Base-by-base conservation (phyloP, 306 rosid genomes). In the Castanea mollissima region DNA sequence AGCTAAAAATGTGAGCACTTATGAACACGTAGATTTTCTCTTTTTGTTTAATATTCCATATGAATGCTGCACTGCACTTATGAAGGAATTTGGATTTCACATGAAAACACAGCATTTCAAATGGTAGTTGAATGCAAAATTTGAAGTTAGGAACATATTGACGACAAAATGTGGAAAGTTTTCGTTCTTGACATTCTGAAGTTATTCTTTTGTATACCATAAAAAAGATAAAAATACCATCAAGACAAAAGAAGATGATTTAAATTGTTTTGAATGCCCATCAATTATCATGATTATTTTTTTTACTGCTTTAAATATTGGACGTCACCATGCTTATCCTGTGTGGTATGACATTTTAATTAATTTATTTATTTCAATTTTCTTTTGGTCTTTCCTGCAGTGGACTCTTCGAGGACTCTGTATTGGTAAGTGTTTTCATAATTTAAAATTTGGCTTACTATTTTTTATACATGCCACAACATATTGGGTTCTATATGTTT, bases 381-480 rank as follows among this genome's bases (percentile, higher is more conserved):
- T 35, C 13, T 15, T 35, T 78, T 38, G 73, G 19, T 31, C 0
- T 51, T 78, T 76, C 73, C 8, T 77, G 76, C 88, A 88, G 94
- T 90, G 94, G 94, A 90, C 89, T 18, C 94, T 90, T 76, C 85
- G 94, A 65, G 94, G 94, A 80, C 94, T 90, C 51, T 90, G 92
- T 71, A 85, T 86, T 35, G 94, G 94, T 90, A 77, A 6, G 85
- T 68, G 12, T 55, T 68, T 54, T 60, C 16, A 20, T 73, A 29
- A 56, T 81, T 54, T 1, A 51, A 23, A 41, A 25, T 12, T 5
- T 19, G 27, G 71, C 49, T 71, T 71, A 58, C 62, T 29, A 20
- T 62, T 18, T 34, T 69, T 69, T 64, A 18, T 7, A 38, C 62
- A 44, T 41, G 29, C 35, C 73, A 82, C 73, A 58, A 71, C 62